Conservation (phyloP, 2,329 filamentous ascomycete species). For the Sordariomycetes sp. region DNA sequence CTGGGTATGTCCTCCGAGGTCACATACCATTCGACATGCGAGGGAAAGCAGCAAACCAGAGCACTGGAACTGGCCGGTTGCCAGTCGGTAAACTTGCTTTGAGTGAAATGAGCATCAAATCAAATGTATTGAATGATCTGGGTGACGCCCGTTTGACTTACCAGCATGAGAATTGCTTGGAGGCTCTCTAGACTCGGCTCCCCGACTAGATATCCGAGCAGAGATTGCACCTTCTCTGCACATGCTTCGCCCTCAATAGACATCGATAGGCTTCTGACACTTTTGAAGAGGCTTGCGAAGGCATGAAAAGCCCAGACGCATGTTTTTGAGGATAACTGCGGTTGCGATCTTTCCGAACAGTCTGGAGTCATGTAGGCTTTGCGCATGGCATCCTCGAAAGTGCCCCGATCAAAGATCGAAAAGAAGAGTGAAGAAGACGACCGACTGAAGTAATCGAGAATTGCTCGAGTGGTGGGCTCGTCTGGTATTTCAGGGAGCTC, state of each 20-base stretch:
- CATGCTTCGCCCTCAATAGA: background rate
- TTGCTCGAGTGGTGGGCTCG: background rate
- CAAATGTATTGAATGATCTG: background rate
- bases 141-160: constrained; percentile 21
- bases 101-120: background rate
- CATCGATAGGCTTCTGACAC: background rate
- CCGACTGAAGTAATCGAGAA: constrained; percentile 8
- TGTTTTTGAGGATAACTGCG: constrained; percentile 25
- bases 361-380: constrained; percentile 38
- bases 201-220: constrained; percentile 12
- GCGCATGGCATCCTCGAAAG: constrained; percentile 35
- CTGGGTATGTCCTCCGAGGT: constrained; percentile 34
- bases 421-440: constrained; percentile 33
- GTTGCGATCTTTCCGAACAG: too few relatives aligned
- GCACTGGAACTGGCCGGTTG: constrained; percentile 35
- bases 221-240: background rate
- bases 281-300: background rate
- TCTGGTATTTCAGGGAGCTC: background rate
- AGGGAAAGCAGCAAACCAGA: constrained; percentile 29
- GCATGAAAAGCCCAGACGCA: constrained; percentile 36
- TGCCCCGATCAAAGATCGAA: constrained; percentile 34
- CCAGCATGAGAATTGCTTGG: constrained; percentile 37
- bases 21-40: constrained; percentile 36
- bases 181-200: constrained; percentile 32
- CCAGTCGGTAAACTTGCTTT: constrained; percentile 31